Percentiles rank a stretch among this genome's conserved stretches.
Evolutionary conservation across 228 moss, liverwort and hornwort genomes (phyloP).

Genomic region (Sphagnum magellanicum): DNA sequence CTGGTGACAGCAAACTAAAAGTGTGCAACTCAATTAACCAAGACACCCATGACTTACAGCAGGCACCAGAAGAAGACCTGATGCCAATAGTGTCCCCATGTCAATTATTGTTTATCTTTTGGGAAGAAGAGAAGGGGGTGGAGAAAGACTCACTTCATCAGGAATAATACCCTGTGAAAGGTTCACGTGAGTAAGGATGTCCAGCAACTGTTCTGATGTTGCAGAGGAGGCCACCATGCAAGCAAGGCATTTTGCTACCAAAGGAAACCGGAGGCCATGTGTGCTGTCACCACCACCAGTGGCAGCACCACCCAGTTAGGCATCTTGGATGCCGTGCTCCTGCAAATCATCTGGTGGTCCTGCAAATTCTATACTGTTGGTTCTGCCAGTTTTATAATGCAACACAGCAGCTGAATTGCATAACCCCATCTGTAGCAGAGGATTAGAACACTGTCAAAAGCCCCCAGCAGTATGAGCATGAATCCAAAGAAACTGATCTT

Average conservation of each 20-base stretch:
- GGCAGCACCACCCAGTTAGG: no score
- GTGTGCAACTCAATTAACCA: not conserved
- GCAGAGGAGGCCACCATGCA: slow-evolving; percentile 26
- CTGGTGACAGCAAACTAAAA: not conserved
- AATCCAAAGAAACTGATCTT: no score
- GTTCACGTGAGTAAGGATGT: slow-evolving; percentile 47
- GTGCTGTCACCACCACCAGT: slow-evolving; percentile 43
- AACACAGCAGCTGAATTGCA: no score
- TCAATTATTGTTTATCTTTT: not conserved
- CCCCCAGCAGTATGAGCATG: no score
- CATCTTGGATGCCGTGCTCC: no score
- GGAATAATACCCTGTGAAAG: slow-evolving; percentile 41
- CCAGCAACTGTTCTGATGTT: slow-evolving; percentile 40
- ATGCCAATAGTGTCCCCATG: no score
- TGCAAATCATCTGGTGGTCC: no score
- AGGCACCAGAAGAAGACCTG: not conserved
- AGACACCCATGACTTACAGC: not conserved
- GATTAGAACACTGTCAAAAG: no score
- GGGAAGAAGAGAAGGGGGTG: not conserved
- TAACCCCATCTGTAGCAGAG: not conserved
- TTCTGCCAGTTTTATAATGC: no score
- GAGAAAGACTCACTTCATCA: slow-evolving; percentile 29
- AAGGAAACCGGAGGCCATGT: slow-evolving; percentile 46
- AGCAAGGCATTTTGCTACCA: slow-evolving; percentile 38
- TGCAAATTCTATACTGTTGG: no score